Percentiles rank a stretch among this genome's conserved stretches.
These are phyloP conservation scores for Solanum arcanum DNA, from an alignment of 257 asterid genomes.

Conservation along the genomic window DNA sequence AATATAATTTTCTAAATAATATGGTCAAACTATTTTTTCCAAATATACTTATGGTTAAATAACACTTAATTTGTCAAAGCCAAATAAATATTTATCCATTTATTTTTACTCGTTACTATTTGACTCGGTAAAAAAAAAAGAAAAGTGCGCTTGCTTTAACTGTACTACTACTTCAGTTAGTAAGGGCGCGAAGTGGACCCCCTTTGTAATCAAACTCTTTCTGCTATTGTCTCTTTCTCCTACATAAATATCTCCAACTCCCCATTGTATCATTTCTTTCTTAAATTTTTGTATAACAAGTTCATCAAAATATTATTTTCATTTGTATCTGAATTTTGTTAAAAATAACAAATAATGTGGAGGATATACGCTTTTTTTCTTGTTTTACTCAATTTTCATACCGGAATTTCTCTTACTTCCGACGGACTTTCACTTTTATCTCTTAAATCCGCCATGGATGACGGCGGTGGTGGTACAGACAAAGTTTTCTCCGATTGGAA, in stretches of 20 bases:
- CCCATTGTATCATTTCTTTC: neutral
- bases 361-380: slow-evolving; percentile 6
- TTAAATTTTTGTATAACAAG: neutral
- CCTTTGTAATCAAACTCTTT: slow-evolving; percentile 11
- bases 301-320: too few species aligned
- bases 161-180: slow-evolving; percentile 27
- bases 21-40: too few species aligned
- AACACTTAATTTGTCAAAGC: neutral
- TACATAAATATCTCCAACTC: slow-evolving; percentile 36
- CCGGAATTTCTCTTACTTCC: slow-evolving; percentile 27
- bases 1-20: too few species aligned
- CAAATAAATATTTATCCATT: neutral
- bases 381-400: slow-evolving; percentile 13
- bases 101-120: too few species aligned
- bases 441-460: slow-evolving; percentile 63
- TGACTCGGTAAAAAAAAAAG: too few species aligned
- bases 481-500: slow-evolving; percentile 58
- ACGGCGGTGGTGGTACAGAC: slow-evolving; percentile 17
- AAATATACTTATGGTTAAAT: neutral
- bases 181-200: slow-evolving; percentile 25
- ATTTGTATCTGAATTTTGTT: neutral
- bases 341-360: neutral
- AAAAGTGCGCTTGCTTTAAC: slow-evolving; percentile 19
- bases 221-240: slow-evolving; percentile 31
- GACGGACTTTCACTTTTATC: slow-evolving; percentile 80